Percentiles rank a stretch among this genome's conserved stretches.
These are phyloP conservation scores for Cytidiella melzeri DNA, from an alignment of 768 basidiomycete species.

Conservation along the genomic window DNA sequence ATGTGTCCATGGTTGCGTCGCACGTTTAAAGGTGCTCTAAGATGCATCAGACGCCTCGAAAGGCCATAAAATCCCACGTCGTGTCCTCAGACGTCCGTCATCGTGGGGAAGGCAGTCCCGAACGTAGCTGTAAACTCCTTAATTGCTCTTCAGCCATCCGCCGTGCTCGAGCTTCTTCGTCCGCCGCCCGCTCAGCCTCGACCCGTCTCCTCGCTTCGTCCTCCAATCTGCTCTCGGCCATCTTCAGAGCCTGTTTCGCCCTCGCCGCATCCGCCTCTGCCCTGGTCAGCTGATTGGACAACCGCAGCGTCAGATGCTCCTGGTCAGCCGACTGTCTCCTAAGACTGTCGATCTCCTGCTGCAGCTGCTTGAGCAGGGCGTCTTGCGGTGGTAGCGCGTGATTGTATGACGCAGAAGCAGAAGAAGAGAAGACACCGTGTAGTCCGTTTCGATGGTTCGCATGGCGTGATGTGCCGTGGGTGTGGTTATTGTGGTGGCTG, in stretches of 20 bases:
- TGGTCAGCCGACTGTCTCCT: constrained; percentile 66
- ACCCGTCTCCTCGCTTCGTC: constrained; percentile 52
- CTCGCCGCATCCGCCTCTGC: constrained; percentile 56
- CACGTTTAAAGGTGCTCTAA: background rate
- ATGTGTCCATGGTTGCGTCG: background rate
- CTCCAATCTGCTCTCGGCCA: constrained; percentile 52
- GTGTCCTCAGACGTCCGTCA: background rate
- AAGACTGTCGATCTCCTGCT: constrained; percentile 57
- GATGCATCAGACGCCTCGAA: background rate
- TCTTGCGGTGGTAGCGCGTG: constrained; percentile 24
- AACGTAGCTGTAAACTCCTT: constrained; percentile 19
- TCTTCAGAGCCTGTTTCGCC: constrained; percentile 46
- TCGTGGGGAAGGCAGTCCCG: constrained; percentile 3
- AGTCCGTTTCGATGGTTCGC: constrained; percentile 8
- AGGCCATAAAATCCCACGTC: background rate
- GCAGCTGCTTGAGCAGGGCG: constrained; percentile 52
- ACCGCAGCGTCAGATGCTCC: constrained; percentile 52
- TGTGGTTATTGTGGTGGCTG: constrained; percentile 2
- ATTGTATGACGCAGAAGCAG: background rate
- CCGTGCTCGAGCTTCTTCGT: constrained; percentile 43
- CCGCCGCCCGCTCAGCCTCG: constrained; percentile 49
- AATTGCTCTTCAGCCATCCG: constrained; percentile 46
- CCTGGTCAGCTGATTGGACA: constrained; percentile 66
- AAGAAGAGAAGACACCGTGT: constrained; percentile 21
- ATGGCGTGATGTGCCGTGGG: background rate